Evolutionary conservation across 495 filamentous ascomycete genomes (phyloP).

Genomic region (Lophium mytilinum): DNA sequence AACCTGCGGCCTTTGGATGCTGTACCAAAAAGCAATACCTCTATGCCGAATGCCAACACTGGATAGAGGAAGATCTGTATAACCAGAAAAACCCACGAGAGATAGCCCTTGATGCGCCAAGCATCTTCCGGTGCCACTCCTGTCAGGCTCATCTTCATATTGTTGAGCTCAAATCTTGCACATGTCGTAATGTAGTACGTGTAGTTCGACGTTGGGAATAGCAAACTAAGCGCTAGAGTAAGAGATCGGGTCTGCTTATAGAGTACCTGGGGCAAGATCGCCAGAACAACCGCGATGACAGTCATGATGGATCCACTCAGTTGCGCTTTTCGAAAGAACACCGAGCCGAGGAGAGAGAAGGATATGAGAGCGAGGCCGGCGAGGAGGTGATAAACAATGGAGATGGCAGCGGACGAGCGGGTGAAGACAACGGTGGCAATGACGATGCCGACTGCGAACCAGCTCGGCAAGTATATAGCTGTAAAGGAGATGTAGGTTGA

Average conservation of each 20-base stretch:
- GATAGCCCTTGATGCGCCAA: constrained; percentile 59
- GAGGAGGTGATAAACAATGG: constrained; percentile 37
- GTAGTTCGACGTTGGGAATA: constrained; percentile 36
- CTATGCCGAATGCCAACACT: constrained; percentile 60
- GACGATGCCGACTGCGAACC: constrained; percentile 36
- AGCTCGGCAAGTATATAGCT: constrained; percentile 39
- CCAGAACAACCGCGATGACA: constrained; percentile 36
- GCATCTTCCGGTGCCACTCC: constrained; percentile 36
- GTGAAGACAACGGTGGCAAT: constrained; percentile 33
- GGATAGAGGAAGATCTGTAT: constrained; percentile 72
- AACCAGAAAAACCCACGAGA: constrained; percentile 59
- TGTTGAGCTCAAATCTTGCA: constrained; percentile 28
- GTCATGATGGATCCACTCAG: constrained; percentile 39
- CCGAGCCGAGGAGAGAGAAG: constrained; percentile 37
- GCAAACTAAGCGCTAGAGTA: constrained; percentile 24
- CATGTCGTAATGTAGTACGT: constrained; percentile 34
- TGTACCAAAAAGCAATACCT: constrained; percentile 67
- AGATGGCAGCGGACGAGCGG: constrained; percentile 31
- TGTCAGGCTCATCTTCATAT: constrained; percentile 21
- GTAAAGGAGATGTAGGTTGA: constrained; percentile 36
- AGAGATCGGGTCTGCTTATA: constrained; percentile 24
- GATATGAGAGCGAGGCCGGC: constrained; percentile 34
- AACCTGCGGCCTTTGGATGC: constrained; percentile 53
- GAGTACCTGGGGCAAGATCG: constrained; percentile 37
- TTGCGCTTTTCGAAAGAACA: constrained; percentile 42